A percentile compares a stretch with the other conserved stretches of the same genome.
Evolutionary conservation across 441 rosid species (phyloP).

Genomic region (Eutrema salsugineum): DNA sequence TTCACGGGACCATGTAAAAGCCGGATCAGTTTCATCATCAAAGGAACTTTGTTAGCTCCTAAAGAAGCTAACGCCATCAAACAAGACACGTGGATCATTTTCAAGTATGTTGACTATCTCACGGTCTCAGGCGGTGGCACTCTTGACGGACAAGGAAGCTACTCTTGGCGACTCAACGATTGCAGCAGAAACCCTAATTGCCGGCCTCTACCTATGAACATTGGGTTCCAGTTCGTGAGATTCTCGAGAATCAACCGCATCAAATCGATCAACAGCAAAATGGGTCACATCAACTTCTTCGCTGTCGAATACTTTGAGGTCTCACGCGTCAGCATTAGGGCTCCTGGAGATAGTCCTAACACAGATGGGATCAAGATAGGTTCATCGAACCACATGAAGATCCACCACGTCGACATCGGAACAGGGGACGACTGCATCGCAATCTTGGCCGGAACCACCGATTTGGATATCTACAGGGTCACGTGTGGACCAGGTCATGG

Average conservation of each 20-base stretch:
- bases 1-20: conserved; percentile 55
- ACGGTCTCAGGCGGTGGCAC: conserved; percentile 39
- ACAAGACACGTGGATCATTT: conserved; percentile 36
- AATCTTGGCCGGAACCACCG: conserved; percentile 9
- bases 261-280: conserved; percentile 42
- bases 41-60: conserved; percentile 44
- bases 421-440: conserved; percentile 44
- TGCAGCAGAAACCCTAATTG: conserved; percentile 26
- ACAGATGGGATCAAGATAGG: conserved; percentile 62
- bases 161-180: conserved; percentile 30
- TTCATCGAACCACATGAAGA: conserved; percentile 10
- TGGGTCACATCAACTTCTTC: conserved; percentile 39
- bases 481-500: conserved; percentile 33
- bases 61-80: neutral
- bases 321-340: conserved; percentile 21
- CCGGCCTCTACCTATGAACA: conserved; percentile 25
- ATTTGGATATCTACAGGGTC: conserved; percentile 15
- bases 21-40: conserved; percentile 30
- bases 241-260: conserved; percentile 29
- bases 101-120: conserved; percentile 31
- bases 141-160: conserved; percentile 45
- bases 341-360: conserved; percentile 54
- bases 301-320: conserved; percentile 22
- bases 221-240: conserved; percentile 37
- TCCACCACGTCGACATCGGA: conserved; percentile 28